Evolutionary conservation across 441 rosid genomes (phyloP), one percentile per base, ranked within the genome.

Genomic region (Syzygium syzygioides): DNA sequence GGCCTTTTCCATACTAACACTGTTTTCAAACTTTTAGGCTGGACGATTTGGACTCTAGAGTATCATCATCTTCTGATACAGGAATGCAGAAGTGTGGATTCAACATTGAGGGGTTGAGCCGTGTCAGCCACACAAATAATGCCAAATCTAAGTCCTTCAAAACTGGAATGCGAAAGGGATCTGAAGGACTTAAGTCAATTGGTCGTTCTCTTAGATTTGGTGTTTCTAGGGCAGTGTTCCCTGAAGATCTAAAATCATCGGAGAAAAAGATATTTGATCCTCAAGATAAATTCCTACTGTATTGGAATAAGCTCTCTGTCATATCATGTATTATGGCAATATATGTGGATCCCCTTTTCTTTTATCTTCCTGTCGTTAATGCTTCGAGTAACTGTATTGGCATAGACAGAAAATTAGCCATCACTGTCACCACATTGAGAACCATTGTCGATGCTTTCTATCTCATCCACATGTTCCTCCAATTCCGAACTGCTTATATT

Each of bases 201-300:
- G 99, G 99, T 71, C 96, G 98, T 64, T 96, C 99, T 37, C 97
- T 98, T 87, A 92, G 99, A 85, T 94, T 97, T 86, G 99, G 99
- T 66, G 99, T 98, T 87, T 93, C 99, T 53, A 94, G 97, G 41
- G 98, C 98, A 4, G 99, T 98, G 62, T 98, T 97, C 89, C 98
- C 99, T 0, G 99, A 98, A 93, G 99, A 98, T 92, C 97, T 98
- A 90, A 94, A 97, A 92, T 96, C 86, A 80, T 97, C 99, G 6
- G 98, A 96, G 90, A 96, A 93, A 91, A 97, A 95, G 92, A 96
- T 98, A 79, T 93, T 98, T 89, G 98, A 98, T 93, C 99, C 99
- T 80, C 98, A 98, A 80, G 98, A 96, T 91, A 97, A 97, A 90
- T 95, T 94, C 91, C 98, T 98, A 79, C 88, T 95, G 91, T 89